Percentiles rank a stretch among this genome's conserved stretches.
Conservation (phyloP, 2,329 filamentous ascomycete species). For the Xylaria sp. region DNA sequence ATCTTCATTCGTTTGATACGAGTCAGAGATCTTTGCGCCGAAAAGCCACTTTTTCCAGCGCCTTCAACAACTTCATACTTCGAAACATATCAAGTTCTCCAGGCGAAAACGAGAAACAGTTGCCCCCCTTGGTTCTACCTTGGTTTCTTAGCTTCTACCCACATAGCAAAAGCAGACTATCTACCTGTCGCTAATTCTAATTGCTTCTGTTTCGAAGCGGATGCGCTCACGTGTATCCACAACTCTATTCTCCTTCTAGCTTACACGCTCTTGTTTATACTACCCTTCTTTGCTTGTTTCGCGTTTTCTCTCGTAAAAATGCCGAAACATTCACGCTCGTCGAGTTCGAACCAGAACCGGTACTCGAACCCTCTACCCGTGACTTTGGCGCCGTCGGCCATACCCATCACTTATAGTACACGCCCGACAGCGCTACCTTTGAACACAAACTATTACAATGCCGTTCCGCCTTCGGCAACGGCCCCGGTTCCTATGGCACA, state of each 20-base stretch:
- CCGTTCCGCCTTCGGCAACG: constrained; percentile 49
- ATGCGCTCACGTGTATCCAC: constrained; percentile 34
- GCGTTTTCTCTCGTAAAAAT: constrained; percentile 49
- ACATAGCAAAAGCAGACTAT: constrained; percentile 34
- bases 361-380: constrained; percentile 52
- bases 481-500: constrained; percentile 49
- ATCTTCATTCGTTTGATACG: constrained; percentile 57
- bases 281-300: not conserved
- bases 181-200: constrained; percentile 45
- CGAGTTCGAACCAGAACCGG: constrained; percentile 52
- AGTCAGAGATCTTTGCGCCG: constrained; percentile 42
- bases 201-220: constrained; percentile 38
- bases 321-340: constrained; percentile 58
- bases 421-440: constrained; percentile 53
- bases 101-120: constrained; percentile 26
- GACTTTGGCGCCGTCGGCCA: constrained; percentile 54
- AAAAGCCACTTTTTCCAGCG: constrained; percentile 20
- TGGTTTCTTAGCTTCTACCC: constrained; percentile 16
- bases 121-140: constrained; percentile 11
- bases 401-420: constrained; percentile 55
- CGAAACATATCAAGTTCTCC: constrained; percentile 29
- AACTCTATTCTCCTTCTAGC: constrained; percentile 32
- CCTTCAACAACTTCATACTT: constrained; percentile 24
- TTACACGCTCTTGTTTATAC: constrained; percentile 36
- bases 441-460: constrained; percentile 53